Percentiles rank a stretch among this genome's conserved stretches.
Evolutionary conservation across 768 basidiomycete genomes (phyloP).

Genomic region (Lactarius sp.): DNA sequence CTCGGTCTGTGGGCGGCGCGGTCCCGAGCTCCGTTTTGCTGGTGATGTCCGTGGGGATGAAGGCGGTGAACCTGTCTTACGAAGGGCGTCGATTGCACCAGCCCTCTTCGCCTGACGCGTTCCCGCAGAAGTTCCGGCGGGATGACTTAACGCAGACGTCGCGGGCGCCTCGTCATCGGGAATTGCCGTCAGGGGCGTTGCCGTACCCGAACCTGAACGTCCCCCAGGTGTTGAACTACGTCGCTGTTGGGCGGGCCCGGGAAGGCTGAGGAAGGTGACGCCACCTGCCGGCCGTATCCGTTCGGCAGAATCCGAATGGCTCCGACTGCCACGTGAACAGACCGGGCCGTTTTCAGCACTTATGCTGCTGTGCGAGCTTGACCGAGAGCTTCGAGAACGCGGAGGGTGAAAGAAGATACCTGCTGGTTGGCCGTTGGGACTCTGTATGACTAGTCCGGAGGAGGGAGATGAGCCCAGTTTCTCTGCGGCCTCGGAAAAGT

Average conservation of each 20-base stretch:
- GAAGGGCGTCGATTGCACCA: conserved; percentile 28
- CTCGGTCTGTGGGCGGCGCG: conserved; percentile 32
- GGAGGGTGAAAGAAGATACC: conserved; percentile 92
- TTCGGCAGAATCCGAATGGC: conserved; percentile 18
- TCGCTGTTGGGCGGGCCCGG: conserved; percentile 8
- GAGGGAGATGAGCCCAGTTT: conserved; percentile 72
- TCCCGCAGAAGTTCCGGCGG: background rate
- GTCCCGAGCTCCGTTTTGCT: conserved; percentile 31
- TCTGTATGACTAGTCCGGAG: conserved; percentile 86
- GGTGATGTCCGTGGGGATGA: conserved; percentile 33
- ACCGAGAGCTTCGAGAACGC: conserved; percentile 26
- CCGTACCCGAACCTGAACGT: background rate
- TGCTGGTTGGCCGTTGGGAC: conserved; percentile 89
- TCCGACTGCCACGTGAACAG: conserved; percentile 15
- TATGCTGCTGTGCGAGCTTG: conserved; percentile 14
- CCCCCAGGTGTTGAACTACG: background rate
- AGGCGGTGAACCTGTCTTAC: conserved; percentile 35
- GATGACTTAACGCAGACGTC: background rate
- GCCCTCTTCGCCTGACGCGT: conserved; percentile 29
- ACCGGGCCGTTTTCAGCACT: conserved; percentile 5
- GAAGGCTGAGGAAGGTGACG: conserved; percentile 15
- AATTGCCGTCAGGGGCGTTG: background rate
- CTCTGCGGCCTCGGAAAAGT: conserved; percentile 62
- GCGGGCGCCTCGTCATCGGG: conserved; percentile 9
- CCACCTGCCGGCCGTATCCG: conserved; percentile 8